These are phyloP conservation scores for Xylaria telfairii DNA, from an alignment of 495 filamentous ascomycete species.

Conservation along the genomic window DNA sequence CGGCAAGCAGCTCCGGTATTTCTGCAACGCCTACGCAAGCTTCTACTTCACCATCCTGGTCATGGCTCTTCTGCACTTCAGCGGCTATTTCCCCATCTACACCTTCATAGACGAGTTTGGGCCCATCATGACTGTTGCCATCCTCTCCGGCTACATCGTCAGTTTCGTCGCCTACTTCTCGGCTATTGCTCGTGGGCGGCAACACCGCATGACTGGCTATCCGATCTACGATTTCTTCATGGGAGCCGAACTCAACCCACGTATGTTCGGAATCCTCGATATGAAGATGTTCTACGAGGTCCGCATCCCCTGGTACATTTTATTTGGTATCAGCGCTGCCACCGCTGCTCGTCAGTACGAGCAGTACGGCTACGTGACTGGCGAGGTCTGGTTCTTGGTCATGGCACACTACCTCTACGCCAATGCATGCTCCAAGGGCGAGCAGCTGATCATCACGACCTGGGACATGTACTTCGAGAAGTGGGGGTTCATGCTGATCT, in stretches of 20 bases:
- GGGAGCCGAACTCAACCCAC: constrained; percentile 95
- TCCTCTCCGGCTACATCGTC: constrained; percentile 83
- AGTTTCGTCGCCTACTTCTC: constrained; percentile 84
- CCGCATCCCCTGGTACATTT: constrained; percentile 93
- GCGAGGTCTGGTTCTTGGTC: constrained; percentile 84
- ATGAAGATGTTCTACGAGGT: constrained; percentile 99
- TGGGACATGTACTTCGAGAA: constrained; percentile 99
- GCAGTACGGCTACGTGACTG: constrained; percentile 85
- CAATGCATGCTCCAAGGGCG: constrained; percentile 95
- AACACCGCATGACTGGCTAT: constrained; percentile 92
- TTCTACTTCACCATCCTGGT: constrained; percentile 85
- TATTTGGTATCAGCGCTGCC: constrained; percentile 78
- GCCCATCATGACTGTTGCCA: constrained; percentile 85
- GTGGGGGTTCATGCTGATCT: constrained; percentile 99
- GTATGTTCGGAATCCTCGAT: constrained; percentile 91
- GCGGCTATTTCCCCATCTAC: constrained; percentile 86
- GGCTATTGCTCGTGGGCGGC: constrained; percentile 75
- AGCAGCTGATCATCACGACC: constrained; percentile 91
- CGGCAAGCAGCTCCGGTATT: constrained; percentile 86
- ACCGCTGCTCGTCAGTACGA: constrained; percentile 90
- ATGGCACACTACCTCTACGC: constrained; percentile 96
- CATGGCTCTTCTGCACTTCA: constrained; percentile 72
- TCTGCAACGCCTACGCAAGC: constrained; percentile 86
- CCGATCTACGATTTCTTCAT: constrained; percentile 98
- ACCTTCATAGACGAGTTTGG: constrained; percentile 96